Base-by-base conservation (phyloP, 371 early-diverging fungal genomes). In the Syncephalastrum sp. region DNA sequence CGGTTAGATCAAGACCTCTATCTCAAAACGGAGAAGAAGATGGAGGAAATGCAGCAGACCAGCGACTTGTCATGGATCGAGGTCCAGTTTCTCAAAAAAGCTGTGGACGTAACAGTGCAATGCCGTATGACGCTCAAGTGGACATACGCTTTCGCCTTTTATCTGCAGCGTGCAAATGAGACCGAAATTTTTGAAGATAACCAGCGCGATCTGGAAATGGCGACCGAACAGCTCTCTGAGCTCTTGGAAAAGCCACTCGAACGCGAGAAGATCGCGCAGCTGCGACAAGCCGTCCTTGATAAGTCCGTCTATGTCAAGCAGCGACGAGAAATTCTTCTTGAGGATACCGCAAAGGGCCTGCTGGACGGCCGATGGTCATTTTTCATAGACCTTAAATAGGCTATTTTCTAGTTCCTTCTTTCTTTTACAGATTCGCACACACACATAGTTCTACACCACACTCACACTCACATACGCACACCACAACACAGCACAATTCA, bases 81-180 rank as follows among this genome's bases (percentile, higher is more conserved):
- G 76, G 97, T 96, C 1, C 98, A 98, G 75, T 98, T 97, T 69
- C 72, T 98, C 33, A 85, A 87, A 61, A 90, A 89, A 43, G 98
- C 97, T 5, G 93, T 95, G 42, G 94, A 95, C 68, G 90, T 89
- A 1, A 83, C 97, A 14, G 82, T 91, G 13, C 74, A 87, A 55
- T 89, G 95, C 60, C 90, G 99, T 57, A 88, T 81, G 69, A 94
- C 94, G 0, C 83, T 98, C 33, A 95, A 93, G 65, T 98, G 97
- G 97, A 95, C 97, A 0, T 98, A 96, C 71, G 92, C 91, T 16
- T 91, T 98, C 70, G 97, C 96, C 2, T 98, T 90, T 73, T 98
- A 96, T 67, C 82, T 98, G 65, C 68, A 62, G n/a, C 82, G 82
- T 55, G 81, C 87, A 64, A 97, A 97, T 74, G 72, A 86, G 65